A percentile compares a stretch with the other conserved stretches of the same genome.
Conservation (phyloP, 2,329 filamentous ascomycete species). For the Claviceps digitariae region DNA sequence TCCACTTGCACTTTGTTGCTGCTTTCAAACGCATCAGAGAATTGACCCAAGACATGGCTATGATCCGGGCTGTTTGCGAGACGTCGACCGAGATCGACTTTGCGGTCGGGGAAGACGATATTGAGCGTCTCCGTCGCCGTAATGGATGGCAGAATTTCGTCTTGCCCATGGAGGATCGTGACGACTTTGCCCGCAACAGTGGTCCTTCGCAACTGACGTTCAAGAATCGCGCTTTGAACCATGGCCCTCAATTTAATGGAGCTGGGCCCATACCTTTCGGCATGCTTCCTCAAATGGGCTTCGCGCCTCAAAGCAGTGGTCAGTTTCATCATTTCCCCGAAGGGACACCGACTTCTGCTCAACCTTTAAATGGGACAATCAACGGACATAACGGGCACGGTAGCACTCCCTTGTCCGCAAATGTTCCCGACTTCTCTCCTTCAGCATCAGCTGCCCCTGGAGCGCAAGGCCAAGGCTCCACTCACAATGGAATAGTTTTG, state of each 20-base stretch:
- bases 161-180: slow-evolving; percentile 55
- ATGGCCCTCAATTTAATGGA: slow-evolving; percentile 18
- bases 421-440: slow-evolving; percentile 27
- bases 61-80: slow-evolving; percentile 63
- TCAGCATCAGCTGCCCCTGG: slow-evolving; percentile 9
- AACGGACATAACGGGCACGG: slow-evolving; percentile 11
- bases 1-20: slow-evolving; percentile 64
- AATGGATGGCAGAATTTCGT: slow-evolving; percentile 74
- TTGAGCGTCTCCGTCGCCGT: slow-evolving; percentile 62
- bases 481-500: slow-evolving; percentile 7
- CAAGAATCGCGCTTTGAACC: slow-evolving; percentile 20
- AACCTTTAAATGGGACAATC: slow-evolving; percentile 21
- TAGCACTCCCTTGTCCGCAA: slow-evolving; percentile 22
- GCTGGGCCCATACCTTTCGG: slow-evolving; percentile 19
- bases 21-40: slow-evolving; percentile 62
- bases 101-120: slow-evolving; percentile 58
- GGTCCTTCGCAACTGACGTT: slow-evolving; percentile 37
- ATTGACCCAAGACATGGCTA: slow-evolving; percentile 45
- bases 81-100: slow-evolving; percentile 63
- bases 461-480: neutral
- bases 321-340: slow-evolving; percentile 20
- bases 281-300: slow-evolving; percentile 16
- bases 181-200: slow-evolving; percentile 58
- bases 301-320: slow-evolving; percentile 14
- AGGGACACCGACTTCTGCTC: slow-evolving; percentile 17